phyloP scores from a whole-genome alignment of 352 stramenopile genomes.

The Aphanomyces stellatus region DNA sequence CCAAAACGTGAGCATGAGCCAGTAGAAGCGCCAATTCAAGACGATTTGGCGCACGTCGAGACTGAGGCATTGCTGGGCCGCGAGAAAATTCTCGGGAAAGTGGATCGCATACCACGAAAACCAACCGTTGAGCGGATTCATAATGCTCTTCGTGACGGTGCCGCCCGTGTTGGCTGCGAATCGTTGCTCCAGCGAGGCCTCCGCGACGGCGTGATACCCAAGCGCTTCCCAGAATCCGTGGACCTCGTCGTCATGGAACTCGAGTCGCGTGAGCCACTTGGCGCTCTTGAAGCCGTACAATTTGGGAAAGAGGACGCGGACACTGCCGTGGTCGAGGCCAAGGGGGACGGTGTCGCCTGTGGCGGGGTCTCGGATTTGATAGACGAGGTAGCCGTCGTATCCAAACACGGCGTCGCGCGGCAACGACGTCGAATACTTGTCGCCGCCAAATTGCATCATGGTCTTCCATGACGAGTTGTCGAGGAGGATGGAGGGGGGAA shows the following conservation, averaged over 20 bases:
- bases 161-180: neutral
- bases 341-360: neutral
- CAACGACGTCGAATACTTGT: neutral
- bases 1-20: neutral
- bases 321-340: neutral
- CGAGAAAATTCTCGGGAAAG: neutral
- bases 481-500: neutral
- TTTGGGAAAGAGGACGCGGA: neutral
- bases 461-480: neutral
- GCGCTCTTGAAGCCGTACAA: neutral
- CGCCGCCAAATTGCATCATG: neutral
- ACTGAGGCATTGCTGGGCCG: neutral
- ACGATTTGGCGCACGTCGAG: neutral
- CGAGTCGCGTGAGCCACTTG: neutral
- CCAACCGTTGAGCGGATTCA: neutral
- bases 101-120: neutral
- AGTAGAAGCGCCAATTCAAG: neutral
- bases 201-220: neutral
- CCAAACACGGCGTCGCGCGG: neutral
- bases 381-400: neutral
- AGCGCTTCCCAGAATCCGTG: neutral
- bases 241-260: neutral
- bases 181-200: neutral
- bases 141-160: neutral
- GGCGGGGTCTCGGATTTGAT: neutral